These are phyloP conservation scores for Butyriboletus appendiculatus DNA, from an alignment of 1,284 basidiomycete species.

Conservation along the genomic window DNA sequence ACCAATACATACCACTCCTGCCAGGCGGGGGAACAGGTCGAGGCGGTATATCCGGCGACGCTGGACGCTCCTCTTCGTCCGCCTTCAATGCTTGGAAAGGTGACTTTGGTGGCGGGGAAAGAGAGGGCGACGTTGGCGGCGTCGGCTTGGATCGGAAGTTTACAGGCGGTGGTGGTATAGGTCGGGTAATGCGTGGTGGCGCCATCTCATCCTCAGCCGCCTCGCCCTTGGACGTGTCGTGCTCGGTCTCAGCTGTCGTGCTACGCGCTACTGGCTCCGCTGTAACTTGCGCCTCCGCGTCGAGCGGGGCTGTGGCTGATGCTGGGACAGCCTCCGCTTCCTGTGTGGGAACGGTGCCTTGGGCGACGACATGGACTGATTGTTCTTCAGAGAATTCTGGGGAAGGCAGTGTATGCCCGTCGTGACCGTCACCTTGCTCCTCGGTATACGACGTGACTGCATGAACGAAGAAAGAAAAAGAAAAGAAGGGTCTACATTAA, in stretches of 20 bases:
- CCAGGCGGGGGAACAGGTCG: constrained; percentile 31
- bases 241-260: neutral
- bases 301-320: constrained; percentile 1
- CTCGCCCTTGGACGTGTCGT: constrained; percentile 2
- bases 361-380: no score
- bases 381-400: constrained; percentile 9
- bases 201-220: constrained; percentile 30
- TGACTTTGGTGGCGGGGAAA: constrained; percentile 16
- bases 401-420: neutral
- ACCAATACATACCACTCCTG: constrained; percentile 27
- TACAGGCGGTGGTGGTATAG: constrained; percentile 33
- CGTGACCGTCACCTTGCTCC: constrained; percentile 8
- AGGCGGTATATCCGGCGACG: constrained; percentile 32
- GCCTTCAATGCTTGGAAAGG: constrained; percentile 17
- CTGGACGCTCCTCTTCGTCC: constrained; percentile 28
- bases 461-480: neutral
- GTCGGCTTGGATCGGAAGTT: constrained; percentile 30
- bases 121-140: constrained; percentile 16
- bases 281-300: neutral
- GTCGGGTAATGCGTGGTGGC: constrained; percentile 35
- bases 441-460: constrained; percentile 13
- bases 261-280: neutral
- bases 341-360: constrained; percentile 1
- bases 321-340: neutral
- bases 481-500: constrained; percentile 29